Evolutionary conservation across 2,329 filamentous ascomycete genomes (phyloP), one percentile per base, ranked within the genome.

Genomic region (Fusarium sp.): DNA sequence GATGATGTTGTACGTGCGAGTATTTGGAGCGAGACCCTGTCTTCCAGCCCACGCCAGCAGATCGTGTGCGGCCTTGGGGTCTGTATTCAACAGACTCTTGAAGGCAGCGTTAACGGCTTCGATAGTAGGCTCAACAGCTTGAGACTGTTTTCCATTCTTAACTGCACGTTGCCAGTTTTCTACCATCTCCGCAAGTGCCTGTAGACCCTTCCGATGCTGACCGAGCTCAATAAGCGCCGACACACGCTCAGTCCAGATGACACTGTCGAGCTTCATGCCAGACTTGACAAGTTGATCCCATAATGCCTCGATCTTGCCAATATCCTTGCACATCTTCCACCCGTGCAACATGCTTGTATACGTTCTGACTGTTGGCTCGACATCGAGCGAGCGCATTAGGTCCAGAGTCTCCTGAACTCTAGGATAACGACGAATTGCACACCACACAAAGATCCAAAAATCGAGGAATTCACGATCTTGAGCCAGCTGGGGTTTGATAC

Each of bases 261-360:
- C 77, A 11, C 80, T 80, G 79, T 95, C 93, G 9, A 94, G 89
- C 70, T 86, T 81, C 15, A 90, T 76, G 4, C 88, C 88, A 4
- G 89, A 86, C 14, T 77, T 78, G 7, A 87, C 76, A 81, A 96
- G 88, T 70, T 87, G 88, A 0, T 81, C 73, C 93, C 94, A 97
- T 37, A 94, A 86, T 3, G 85, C 85, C 61, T 91, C 87, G 67
- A 95, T 84, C 27, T 86, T 89, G n/a, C 83, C 79, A 1, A 84
- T 72, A 74, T 94, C 90, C 60, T 85, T 85, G 55, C 88, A 85
- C 55, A 84, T 85, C 77, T 87, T 88, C 80, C 91, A 94, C 3
- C 93, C 93, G 62, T 89, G 86, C 73, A 96, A 88, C 87, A 96
- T 92, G 46, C 88, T 83, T 42, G 90, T 92, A 88, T 92, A 96